Conservation (phyloP, 305 asterid species). For the Andrographis paniculata region DNA sequence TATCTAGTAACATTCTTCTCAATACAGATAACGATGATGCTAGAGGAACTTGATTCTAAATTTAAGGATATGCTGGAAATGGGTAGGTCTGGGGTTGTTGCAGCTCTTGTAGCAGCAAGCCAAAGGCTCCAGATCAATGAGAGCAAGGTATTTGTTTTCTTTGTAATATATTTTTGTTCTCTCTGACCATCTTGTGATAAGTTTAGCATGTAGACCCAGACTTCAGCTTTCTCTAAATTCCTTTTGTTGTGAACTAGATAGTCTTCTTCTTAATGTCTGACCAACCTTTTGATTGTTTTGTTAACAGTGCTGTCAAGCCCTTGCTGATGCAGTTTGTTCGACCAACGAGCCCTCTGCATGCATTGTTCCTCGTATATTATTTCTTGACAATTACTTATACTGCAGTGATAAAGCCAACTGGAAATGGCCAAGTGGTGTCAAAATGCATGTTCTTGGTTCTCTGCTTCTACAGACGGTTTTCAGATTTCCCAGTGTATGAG, state of each 20-base stretch:
- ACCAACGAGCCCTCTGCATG: constrained; percentile 46
- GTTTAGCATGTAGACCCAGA: constrained; percentile 5
- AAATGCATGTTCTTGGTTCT: constrained; percentile 83
- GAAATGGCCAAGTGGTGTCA: constrained; percentile 71
- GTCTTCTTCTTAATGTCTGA: too few relatives aligned
- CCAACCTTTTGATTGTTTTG: constrained; percentile 8
- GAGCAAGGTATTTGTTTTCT: constrained; percentile 40
- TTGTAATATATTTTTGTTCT: neutral
- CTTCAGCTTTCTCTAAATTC: neutral
- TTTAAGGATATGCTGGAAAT: constrained; percentile 63
- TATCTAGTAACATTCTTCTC: constrained; percentile 18
- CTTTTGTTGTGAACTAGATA: too few relatives aligned
- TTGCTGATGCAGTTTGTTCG: constrained; percentile 63
- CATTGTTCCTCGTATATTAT: constrained; percentile 65
- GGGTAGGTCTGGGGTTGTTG: constrained; percentile 91
- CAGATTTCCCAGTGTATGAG: constrained; percentile 71
- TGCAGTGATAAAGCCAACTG: constrained; percentile 59
- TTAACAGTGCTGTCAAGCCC: constrained; percentile 81
- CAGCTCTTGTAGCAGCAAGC: constrained; percentile 76
- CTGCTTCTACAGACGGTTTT: constrained; percentile 81
- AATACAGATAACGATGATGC: constrained; percentile 60
- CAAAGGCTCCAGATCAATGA: constrained; percentile 68
- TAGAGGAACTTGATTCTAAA: constrained; percentile 69
- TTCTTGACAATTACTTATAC: constrained; percentile 58
- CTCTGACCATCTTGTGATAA: constrained; percentile 7